Percentiles rank a stretch among this genome's conserved stretches.
Evolutionary conservation across 768 basidiomycete species (phyloP).

Genomic region (Serendipita sp.): DNA sequence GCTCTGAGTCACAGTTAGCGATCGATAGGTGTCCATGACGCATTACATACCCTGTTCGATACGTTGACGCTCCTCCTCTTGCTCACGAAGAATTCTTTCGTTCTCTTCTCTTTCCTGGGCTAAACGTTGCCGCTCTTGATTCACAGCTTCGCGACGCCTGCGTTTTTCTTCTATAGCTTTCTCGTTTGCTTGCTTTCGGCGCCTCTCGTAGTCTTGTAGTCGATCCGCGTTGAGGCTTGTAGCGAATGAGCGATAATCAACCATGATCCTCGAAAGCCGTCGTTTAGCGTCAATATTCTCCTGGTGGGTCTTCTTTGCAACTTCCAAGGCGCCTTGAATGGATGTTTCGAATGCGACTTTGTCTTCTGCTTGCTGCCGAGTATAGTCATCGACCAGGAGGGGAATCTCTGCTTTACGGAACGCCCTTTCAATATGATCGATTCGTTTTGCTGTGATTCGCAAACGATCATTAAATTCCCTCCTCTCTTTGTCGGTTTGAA

Average conservation of each 20-base stretch:
- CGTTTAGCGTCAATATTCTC: constrained; percentile 60
- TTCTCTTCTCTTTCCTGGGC: constrained; percentile 27
- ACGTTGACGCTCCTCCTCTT: constrained; percentile 26
- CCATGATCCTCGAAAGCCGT: constrained; percentile 54
- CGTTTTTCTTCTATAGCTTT: constrained; percentile 79
- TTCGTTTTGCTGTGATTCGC: constrained; percentile 69
- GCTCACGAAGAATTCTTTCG: constrained; percentile 21
- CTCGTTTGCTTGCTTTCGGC: constrained; percentile 36
- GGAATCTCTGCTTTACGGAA: constrained; percentile 87
- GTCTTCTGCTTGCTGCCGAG: constrained; percentile 67
- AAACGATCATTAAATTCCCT: constrained; percentile 68
- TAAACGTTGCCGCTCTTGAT: constrained; percentile 48
- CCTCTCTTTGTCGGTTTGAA: constrained; percentile 95
- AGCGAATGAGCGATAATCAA: constrained; percentile 45
- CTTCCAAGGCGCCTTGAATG: constrained; percentile 42
- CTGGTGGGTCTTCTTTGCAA: constrained; percentile 39
- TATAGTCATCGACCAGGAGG: constrained; percentile 73
- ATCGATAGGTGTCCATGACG: not conserved
- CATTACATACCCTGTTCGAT: constrained; percentile 35
- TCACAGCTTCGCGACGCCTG: constrained; percentile 41
- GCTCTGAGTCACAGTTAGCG: constrained; percentile 12
- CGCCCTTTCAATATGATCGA: constrained; percentile 91
- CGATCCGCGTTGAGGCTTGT: constrained; percentile 41
- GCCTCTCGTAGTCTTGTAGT: constrained; percentile 48
- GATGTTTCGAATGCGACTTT: constrained; percentile 47